These are phyloP conservation scores for Draba incana DNA, from an alignment of 345 rosid species.

Conservation along the genomic window DNA sequence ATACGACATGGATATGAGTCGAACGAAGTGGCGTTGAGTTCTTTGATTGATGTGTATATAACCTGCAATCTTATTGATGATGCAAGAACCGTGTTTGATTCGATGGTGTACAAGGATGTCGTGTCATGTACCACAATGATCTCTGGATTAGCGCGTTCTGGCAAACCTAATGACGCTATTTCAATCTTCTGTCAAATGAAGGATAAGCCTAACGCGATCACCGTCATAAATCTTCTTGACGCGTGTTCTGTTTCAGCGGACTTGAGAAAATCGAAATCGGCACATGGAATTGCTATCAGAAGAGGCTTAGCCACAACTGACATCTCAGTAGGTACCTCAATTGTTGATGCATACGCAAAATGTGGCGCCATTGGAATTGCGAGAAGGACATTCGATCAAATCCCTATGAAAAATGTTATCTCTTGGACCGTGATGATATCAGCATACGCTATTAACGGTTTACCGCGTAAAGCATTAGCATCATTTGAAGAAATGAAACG, in stretches of 20 bases:
- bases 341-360: slow-evolving; percentile 71
- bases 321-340: slow-evolving; percentile 62
- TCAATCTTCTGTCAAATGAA: slow-evolving; percentile 54
- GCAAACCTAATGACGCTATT: slow-evolving; percentile 61
- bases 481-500: slow-evolving; percentile 54
- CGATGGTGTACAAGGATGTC: slow-evolving; percentile 48
- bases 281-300: slow-evolving; percentile 69
- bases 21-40: slow-evolving; percentile 49
- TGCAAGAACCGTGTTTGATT: slow-evolving; percentile 51
- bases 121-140: slow-evolving; percentile 78
- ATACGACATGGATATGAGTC: slow-evolving; percentile 49
- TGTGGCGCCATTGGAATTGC: slow-evolving; percentile 57
- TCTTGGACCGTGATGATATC: slow-evolving; percentile 79
- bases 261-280: slow-evolving; percentile 61
- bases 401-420: slow-evolving; percentile 47
- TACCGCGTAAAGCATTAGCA: slow-evolving; percentile 57
- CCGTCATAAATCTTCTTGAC: slow-evolving; percentile 57
- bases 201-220: slow-evolving; percentile 51
- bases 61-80: slow-evolving; percentile 49
- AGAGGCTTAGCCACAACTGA: slow-evolving; percentile 50
- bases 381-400: slow-evolving; percentile 58
- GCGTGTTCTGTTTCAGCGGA: slow-evolving; percentile 69
- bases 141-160: slow-evolving; percentile 55
- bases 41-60: slow-evolving; percentile 70
- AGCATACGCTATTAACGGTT: slow-evolving; percentile 72